Evolutionary conservation across 2,329 filamentous ascomycete species (phyloP).

Genomic region (Nigrospora sphaerica): DNA sequence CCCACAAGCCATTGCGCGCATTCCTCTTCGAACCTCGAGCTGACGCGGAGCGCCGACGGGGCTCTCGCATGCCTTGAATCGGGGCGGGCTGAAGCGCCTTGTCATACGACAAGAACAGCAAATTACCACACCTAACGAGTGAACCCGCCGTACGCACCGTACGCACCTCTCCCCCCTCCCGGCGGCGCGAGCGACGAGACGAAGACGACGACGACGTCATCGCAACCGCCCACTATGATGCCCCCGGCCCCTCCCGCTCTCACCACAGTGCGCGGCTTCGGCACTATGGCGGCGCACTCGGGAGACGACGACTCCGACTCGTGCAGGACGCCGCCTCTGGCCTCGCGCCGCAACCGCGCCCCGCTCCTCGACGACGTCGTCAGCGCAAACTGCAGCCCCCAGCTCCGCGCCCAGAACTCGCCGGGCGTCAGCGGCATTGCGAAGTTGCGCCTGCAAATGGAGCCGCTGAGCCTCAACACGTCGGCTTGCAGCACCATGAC

Average conservation of each 20-base stretch:
- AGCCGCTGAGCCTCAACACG: conserved; percentile 62
- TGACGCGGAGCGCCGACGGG: conserved; percentile 53
- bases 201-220: neutral
- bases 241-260: conserved; percentile 39
- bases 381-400: conserved; percentile 57
- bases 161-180: neutral
- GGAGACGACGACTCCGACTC: conserved; percentile 53
- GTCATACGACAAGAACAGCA: neutral
- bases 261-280: conserved; percentile 51
- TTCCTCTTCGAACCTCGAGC: conserved; percentile 44
- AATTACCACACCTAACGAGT: neutral
- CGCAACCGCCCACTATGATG: conserved; percentile 30
- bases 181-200: neutral
- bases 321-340: conserved; percentile 29
- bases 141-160: neutral
- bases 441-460: conserved; percentile 73
- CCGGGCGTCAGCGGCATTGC: conserved; percentile 67
- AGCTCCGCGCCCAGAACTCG: conserved; percentile 44
- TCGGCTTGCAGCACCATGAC: conserved; percentile 47
- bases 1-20: conserved; percentile 40
- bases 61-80: conserved; percentile 37
- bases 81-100: conserved; percentile 18
- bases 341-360: conserved; percentile 29
- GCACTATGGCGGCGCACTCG: conserved; percentile 44
- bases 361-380: conserved; percentile 47